Conservation (phyloP, 352 stramenopile species). For the Globisporangium rhizosaccharum region DNA sequence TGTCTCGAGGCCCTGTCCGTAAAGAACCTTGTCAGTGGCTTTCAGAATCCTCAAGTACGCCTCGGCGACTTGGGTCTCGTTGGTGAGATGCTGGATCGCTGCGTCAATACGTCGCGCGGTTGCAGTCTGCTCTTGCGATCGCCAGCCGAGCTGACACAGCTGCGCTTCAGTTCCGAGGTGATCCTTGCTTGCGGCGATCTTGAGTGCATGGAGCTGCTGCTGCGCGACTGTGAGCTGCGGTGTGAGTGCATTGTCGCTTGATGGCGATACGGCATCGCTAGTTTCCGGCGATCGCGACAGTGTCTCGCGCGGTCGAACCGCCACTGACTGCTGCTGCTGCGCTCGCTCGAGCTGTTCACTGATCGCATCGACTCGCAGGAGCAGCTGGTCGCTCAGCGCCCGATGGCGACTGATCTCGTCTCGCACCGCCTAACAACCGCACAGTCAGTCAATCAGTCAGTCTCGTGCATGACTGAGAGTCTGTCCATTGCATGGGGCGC, state of each 20-base stretch:
- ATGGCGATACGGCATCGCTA: neutral
- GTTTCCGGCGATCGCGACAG: neutral
- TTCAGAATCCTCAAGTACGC: constrained; percentile 22
- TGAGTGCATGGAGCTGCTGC: constrained; percentile 5
- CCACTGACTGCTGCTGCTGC: neutral
- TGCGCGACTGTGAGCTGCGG: neutral
- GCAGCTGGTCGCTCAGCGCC: neutral
- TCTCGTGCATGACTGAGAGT: too few species aligned
- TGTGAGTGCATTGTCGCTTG: neutral
- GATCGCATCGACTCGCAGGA: constrained; percentile 5
- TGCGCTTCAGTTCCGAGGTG: constrained; percentile 18
- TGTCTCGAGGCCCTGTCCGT: constrained; percentile 5
- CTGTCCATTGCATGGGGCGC: neutral
- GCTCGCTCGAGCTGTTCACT: neutral
- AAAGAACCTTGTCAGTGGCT: constrained; percentile 16
- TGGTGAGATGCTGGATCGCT: constrained; percentile 9
- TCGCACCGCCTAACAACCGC: neutral
- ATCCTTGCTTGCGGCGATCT: constrained; percentile 15
- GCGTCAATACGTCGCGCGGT: constrained; percentile 17
- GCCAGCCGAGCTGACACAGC: constrained; percentile 28
- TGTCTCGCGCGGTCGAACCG: neutral
- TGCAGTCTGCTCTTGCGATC: constrained; percentile 23
- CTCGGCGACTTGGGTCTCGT: constrained; percentile 12
- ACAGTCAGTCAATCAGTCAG: neutral
- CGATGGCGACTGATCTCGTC: constrained; percentile 1